Conservation (phyloP, 2,329 filamentous ascomycete species). For the Diaporthe nobilis region DNA sequence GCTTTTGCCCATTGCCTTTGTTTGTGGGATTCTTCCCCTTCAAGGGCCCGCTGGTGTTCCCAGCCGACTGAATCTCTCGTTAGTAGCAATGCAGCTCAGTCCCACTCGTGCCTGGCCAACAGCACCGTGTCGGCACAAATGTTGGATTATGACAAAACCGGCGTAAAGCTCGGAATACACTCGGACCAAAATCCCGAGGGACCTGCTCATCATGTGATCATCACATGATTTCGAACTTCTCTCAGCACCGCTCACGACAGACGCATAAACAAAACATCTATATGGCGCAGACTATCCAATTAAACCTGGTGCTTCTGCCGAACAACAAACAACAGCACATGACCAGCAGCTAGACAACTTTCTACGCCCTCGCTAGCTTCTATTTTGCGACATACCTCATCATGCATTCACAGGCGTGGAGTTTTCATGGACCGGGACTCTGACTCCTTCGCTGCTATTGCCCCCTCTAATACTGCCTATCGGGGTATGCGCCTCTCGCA, state of each 20-base stretch:
- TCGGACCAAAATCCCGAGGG: no score
- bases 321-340: background rate
- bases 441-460: constrained; percentile 3
- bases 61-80: background rate
- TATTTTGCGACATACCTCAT: constrained; percentile 19
- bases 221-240: background rate
- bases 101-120: background rate
- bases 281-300: background rate
- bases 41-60: background rate
- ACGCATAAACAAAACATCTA: background rate
- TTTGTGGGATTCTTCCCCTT: background rate
- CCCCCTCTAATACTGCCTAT: background rate
- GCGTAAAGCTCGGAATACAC: background rate
- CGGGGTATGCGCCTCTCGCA: background rate
- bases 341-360: constrained; percentile 23
- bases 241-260: background rate
- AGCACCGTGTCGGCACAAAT: background rate
- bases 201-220: background rate
- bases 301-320: background rate
- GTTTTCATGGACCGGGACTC: constrained; percentile 23
- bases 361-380: constrained; percentile 20
- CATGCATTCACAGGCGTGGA: constrained; percentile 37
- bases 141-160: background rate
- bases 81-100: background rate
- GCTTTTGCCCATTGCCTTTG: background rate